Percentiles rank a stretch among this genome's conserved stretches.
phyloP scores from a whole-genome alignment of 2,329 filamentous ascomycete species.

The Aspergillus piperis region DNA sequence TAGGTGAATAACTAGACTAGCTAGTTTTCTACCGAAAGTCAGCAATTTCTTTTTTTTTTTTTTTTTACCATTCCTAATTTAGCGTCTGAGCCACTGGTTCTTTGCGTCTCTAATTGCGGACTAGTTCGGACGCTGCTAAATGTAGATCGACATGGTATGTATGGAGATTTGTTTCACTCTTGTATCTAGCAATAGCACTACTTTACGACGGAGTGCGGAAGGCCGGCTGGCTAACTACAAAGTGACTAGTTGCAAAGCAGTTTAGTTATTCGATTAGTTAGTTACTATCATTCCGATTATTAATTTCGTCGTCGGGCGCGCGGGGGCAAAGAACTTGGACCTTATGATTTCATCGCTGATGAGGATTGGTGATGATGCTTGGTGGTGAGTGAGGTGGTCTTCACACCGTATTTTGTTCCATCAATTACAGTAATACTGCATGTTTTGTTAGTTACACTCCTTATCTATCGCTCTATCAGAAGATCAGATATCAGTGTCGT shows the following conservation, averaged over 20 bases:
- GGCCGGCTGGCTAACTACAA: too few species aligned
- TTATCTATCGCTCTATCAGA: not conserved
- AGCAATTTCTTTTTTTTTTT: too few species aligned
- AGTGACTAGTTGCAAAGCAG: too few species aligned
- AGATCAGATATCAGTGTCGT: too few species aligned
- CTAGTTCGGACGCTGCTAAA: constrained; percentile 3
- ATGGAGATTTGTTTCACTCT: constrained; percentile 1
- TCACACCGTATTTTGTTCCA: not conserved
- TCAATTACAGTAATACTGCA: too few species aligned
- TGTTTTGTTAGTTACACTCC: too few species aligned
- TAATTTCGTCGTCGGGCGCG: too few species aligned
- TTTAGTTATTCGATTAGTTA: too few species aligned
- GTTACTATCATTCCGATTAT: not conserved
- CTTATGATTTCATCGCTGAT: not conserved
- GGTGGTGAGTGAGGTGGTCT: not conserved
- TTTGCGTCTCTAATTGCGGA: not conserved
- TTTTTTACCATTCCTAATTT: not conserved
- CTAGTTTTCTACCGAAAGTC: too few species aligned
- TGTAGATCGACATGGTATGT: constrained; percentile 5
- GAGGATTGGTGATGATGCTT: too few species aligned
- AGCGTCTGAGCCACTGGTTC: not conserved
- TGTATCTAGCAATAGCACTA: not conserved
- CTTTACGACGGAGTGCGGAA: too few species aligned
- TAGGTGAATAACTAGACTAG: not conserved
- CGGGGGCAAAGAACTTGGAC: not conserved